Conservation (phyloP, 108 stramenopile species). For the Asterionellopsis glacialis region DNA sequence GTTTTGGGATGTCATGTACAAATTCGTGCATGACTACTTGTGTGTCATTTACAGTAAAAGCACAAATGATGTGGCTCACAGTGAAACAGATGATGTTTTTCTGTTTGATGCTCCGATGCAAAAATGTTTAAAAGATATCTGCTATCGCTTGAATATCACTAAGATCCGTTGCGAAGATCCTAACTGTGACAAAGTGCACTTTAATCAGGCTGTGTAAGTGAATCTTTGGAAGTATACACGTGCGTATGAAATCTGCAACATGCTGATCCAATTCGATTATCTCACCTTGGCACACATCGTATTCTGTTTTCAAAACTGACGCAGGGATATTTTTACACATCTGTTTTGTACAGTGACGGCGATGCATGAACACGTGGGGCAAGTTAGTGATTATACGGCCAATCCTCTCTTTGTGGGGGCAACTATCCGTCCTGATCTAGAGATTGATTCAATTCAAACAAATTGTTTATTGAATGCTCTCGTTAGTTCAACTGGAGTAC, state of each 20-base stretch:
- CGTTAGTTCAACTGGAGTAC: slow-evolving; percentile 13
- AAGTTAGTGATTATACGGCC: slow-evolving; percentile 7
- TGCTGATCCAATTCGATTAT: no score
- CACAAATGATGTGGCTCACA: not conserved
- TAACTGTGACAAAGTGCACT: no score
- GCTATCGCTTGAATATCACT: no score
- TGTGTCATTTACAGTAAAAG: not conserved
- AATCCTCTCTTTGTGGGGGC: slow-evolving; percentile 8
- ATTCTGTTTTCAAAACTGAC: not conserved
- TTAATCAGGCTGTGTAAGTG: no score
- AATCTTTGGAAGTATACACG: no score
- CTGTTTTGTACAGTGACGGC: slow-evolving; percentile 9
- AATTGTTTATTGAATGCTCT: slow-evolving; percentile 7
- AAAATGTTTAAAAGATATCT: no score
- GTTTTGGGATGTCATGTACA: slow-evolving; percentile 2
- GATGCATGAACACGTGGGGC: slow-evolving; percentile 15
- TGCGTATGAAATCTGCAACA: no score
- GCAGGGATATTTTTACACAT: slow-evolving; percentile 7
- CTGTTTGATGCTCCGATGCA: no score
- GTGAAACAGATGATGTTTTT: no score
- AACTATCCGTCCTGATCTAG: slow-evolving; percentile 7
- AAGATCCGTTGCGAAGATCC: no score
- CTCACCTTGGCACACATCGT: no score
- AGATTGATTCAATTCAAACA: slow-evolving; percentile 13
- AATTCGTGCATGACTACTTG: slow-evolving; percentile 3